These are phyloP conservation scores for Agaricus blazei DNA, from an alignment of 768 basidiomycete genomes.

Conservation along the genomic window DNA sequence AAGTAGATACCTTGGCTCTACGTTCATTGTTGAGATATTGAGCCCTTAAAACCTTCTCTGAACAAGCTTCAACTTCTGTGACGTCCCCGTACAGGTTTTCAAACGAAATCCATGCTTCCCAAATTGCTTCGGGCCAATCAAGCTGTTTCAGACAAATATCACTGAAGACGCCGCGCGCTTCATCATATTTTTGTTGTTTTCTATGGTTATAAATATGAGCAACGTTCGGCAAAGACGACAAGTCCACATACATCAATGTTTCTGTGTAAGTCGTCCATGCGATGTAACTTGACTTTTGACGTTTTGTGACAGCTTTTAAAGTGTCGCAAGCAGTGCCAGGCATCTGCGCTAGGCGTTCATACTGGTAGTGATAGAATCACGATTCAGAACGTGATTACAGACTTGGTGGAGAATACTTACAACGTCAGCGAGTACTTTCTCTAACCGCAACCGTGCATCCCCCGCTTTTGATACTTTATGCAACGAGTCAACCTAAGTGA, in stretches of 20 bases:
- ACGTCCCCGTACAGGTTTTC: conserved; percentile 80
- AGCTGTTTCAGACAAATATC: conserved; percentile 66
- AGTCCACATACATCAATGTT: conserved; percentile 54
- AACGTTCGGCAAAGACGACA: conserved; percentile 5
- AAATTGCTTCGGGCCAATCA: conserved; percentile 95
- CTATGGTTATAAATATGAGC: conserved; percentile 22
- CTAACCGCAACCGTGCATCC: conserved; percentile 73
- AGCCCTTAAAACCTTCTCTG: conserved; percentile 63
- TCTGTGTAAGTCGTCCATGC: conserved; percentile 77
- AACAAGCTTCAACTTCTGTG: conserved; percentile 54
- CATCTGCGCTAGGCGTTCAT: conserved; percentile 38
- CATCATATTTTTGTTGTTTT: conserved; percentile 46
- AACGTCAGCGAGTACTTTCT: conserved; percentile 74
- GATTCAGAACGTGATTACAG: background rate
- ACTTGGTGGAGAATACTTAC: conserved; percentile 39
- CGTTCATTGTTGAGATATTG: conserved; percentile 55
- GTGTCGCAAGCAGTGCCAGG: conserved; percentile 49
- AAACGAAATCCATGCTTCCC: conserved; percentile 87
- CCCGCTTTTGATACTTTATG: conserved; percentile 54
- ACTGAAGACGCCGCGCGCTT: conserved; percentile 63
- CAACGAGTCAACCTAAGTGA: background rate
- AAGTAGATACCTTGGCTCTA: conserved; percentile 50
- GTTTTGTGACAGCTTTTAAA: conserved; percentile 64
- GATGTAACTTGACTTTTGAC: conserved; percentile 66
- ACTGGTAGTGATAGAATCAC: conserved; percentile 28